Evolutionary conservation across 768 basidiomycete species (phyloP).

Genomic region (Pleurotus cornucopiae): DNA sequence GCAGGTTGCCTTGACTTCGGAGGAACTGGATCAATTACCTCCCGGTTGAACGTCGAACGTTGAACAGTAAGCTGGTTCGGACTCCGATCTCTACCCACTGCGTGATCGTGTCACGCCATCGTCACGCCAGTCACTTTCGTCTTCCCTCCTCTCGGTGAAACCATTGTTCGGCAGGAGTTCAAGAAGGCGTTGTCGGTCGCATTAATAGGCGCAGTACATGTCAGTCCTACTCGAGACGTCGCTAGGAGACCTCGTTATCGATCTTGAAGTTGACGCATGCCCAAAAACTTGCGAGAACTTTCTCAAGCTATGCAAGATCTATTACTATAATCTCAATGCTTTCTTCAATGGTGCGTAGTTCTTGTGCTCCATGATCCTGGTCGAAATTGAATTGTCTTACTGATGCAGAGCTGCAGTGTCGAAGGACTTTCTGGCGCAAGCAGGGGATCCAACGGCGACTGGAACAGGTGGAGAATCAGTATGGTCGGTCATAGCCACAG

Average conservation of each 20-base stretch:
- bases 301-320: slow-evolving; percentile 94
- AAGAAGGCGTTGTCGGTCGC: neutral
- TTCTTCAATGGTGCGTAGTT: slow-evolving; percentile 89
- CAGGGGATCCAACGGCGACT: slow-evolving; percentile 93
- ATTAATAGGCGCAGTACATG: slow-evolving; percentile 41
- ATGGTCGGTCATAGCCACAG: slow-evolving; percentile 61
- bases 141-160: slow-evolving; percentile 1
- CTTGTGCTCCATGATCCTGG: neutral
- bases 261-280: slow-evolving; percentile 87
- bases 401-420: slow-evolving; percentile 58
- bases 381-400: neutral
- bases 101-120: neutral
- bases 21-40: neutral
- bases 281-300: slow-evolving; percentile 95
- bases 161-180: neutral
- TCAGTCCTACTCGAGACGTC: slow-evolving; percentile 97
- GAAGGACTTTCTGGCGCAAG: slow-evolving; percentile 95
- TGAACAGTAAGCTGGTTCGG: neutral
- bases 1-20: no score
- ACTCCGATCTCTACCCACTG: neutral
- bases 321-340: slow-evolving; percentile 94
- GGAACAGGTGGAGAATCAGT: slow-evolving; percentile 92
- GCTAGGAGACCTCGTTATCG: slow-evolving; percentile 93
- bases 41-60: neutral
- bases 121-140: neutral